Base-by-base conservation (phyloP, 192 early-diverging fungal genomes). In the Fimicolochytrium jonesii region DNA sequence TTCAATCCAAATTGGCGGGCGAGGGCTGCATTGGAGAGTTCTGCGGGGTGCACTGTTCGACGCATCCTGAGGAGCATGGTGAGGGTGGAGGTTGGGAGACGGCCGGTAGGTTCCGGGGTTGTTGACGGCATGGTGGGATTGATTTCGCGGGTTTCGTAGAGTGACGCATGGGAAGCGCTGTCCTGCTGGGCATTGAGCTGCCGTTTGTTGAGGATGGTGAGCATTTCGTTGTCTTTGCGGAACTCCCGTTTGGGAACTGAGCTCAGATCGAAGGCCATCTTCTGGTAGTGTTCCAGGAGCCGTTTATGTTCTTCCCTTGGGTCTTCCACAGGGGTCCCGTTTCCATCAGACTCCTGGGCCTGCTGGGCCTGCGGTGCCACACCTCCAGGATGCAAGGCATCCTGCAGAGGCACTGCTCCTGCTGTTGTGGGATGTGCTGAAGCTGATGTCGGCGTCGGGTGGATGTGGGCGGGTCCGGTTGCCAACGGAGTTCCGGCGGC, bases 241-340 rank as follows among this genome's bases (percentile, higher is more conserved):
- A 43, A 64, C 37, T 64, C 62, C 25, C 39, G 49, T 25, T 45
- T 26, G 15, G 52, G 51, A 25, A 55, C 23, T 13, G 37, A 44
- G 41, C 55, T 32, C 29, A 55, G 31, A 10, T 64, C 39, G 29
- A 64, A 55, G 2, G 17, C 39, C 62, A 64, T 55, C 35, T 41
- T 50, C 6, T 64, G n/a, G 42, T 42, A 64, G 34, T 64, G 62
- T 41, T 64, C 62, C 18, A 64, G 33, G 9, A 64, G 18, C 23
- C 51, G 49, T 36, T 28, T 42, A 44, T 64, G 62, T 42, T 64
- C 51, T 36, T 18, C 50, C 9, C 62, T 50, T 25, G 62, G 51
- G 37, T 55, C 52, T 15, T 50, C 46, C 32, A 52, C 36, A n/a
- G 25, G 17, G n/a, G 9, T 33, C 0, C 13, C 35, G 18, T 32